These are phyloP conservation scores for Ascomycota sp. DNA, from an alignment of 2,329 filamentous ascomycete species.

Conservation along the genomic window DNA sequence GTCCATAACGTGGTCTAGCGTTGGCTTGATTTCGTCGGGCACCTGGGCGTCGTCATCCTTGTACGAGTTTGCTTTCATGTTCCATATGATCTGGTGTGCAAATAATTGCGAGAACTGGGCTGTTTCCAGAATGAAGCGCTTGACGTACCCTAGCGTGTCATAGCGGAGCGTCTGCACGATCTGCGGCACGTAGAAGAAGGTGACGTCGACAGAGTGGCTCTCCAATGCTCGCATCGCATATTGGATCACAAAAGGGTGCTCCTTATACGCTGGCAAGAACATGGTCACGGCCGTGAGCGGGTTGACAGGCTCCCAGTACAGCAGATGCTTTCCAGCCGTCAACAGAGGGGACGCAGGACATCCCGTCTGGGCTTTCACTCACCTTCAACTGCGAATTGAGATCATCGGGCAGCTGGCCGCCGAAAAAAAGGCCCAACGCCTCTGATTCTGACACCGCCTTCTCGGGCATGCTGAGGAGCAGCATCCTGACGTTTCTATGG, in stretches of 20 bases:
- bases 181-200: slow-evolving; percentile 97
- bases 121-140: slow-evolving; percentile 90
- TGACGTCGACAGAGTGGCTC: slow-evolving; percentile 86
- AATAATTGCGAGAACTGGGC: slow-evolving; percentile 96
- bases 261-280: slow-evolving; percentile 76
- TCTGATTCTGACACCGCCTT: slow-evolving; percentile 66
- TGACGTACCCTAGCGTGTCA: slow-evolving; percentile 81
- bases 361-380: slow-evolving; percentile 4
- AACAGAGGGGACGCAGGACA: slow-evolving; percentile 2
- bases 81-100: slow-evolving; percentile 99
- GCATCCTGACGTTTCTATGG: slow-evolving; percentile 53
- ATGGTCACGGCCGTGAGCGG: slow-evolving; percentile 84
- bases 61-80: slow-evolving; percentile 98
- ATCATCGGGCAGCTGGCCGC: slow-evolving; percentile 54
- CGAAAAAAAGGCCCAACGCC: slow-evolving; percentile 65
- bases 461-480: slow-evolving; percentile 66
- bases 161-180: slow-evolving; percentile 92
- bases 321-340: slow-evolving; percentile 40
- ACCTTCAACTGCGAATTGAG: slow-evolving; percentile 66
- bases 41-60: slow-evolving; percentile 88
- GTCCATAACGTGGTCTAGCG: slow-evolving; percentile 72
- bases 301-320: slow-evolving; percentile 86
- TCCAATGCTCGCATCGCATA: slow-evolving; percentile 93
- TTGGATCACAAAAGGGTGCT: slow-evolving; percentile 84
- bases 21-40: slow-evolving; percentile 83